Conservation (phyloP, 306 rosid species). For the Vigna hirtella region DNA sequence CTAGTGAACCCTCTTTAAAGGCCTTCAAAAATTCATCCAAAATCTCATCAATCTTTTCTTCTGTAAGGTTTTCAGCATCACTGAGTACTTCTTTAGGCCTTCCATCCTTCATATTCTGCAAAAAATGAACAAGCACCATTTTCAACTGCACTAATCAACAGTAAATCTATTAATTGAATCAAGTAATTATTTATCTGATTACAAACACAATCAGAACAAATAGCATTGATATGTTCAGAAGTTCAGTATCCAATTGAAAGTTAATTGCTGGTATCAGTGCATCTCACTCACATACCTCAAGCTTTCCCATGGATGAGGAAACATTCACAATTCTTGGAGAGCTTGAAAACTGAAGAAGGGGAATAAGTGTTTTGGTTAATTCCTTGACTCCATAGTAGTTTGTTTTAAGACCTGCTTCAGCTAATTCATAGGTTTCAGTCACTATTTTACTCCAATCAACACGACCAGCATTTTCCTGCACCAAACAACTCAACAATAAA, state of each 20-base stretch:
- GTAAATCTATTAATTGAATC: background rate
- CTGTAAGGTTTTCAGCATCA: conserved; percentile 54
- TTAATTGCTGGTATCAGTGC: background rate
- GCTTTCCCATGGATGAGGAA: conserved; percentile 46
- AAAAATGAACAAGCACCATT: background rate
- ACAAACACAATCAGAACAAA: background rate
- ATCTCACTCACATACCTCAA: conserved; percentile 49
- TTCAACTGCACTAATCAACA: background rate
- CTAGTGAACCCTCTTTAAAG: conserved; percentile 51
- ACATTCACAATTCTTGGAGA: conserved; percentile 70
- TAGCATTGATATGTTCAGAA: too few species aligned
- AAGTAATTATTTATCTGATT: background rate
- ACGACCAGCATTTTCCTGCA: background rate
- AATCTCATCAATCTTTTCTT: conserved; percentile 54
- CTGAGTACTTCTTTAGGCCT: conserved; percentile 49
- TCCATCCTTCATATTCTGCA: conserved; percentile 51
- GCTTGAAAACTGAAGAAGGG: conserved; percentile 62
- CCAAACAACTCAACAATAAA: background rate
- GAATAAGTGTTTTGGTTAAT: conserved; percentile 51
- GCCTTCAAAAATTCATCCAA: conserved; percentile 52
- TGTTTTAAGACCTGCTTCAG: conserved; percentile 52
- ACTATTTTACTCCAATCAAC: conserved; percentile 42
- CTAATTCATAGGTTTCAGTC: conserved; percentile 40
- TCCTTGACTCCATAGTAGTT: conserved; percentile 66
- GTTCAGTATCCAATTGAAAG: background rate